Evolutionary conservation across 345 rosid species (phyloP).

Genomic region (Lepidium didymum): DNA sequence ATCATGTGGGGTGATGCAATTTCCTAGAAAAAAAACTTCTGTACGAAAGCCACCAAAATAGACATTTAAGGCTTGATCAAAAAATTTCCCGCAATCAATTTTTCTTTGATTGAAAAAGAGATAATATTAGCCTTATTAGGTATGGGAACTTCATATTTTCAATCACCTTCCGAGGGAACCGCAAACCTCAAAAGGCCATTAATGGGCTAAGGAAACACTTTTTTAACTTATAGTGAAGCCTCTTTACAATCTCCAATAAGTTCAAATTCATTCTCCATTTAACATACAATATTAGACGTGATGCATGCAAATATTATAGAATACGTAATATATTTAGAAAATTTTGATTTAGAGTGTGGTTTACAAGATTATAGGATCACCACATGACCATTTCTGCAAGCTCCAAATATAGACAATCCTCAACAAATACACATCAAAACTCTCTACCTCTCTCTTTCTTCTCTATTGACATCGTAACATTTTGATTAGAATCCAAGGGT

Average conservation of each 20-base stretch:
- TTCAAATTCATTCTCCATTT: neutral
- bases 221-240: too few relatives aligned
- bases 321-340: slow-evolving; percentile 9
- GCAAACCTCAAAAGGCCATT: too few relatives aligned
- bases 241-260: neutral
- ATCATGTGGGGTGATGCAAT: too few relatives aligned
- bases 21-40: too few relatives aligned
- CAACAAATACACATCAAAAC: slow-evolving; percentile 9
- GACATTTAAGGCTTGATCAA: too few relatives aligned
- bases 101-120: too few relatives aligned
- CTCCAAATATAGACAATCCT: slow-evolving; percentile 32
- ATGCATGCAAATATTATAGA: slow-evolving; percentile 1
- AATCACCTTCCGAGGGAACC: too few relatives aligned
- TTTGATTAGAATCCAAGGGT: neutral
- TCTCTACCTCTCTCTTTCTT: slow-evolving; percentile 7
- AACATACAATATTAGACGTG: neutral
- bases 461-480: slow-evolving; percentile 11
- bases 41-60: too few relatives aligned
- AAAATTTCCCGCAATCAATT: too few relatives aligned
- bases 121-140: too few relatives aligned
- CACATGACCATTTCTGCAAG: slow-evolving; percentile 58
- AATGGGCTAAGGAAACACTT: too few relatives aligned
- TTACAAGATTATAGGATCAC: slow-evolving; percentile 53
- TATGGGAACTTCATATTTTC: too few relatives aligned
- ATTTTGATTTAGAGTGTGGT: slow-evolving; percentile 11